Base-by-base conservation (phyloP, 345 rosid species). In the Raphanus raphanistrum region DNA sequence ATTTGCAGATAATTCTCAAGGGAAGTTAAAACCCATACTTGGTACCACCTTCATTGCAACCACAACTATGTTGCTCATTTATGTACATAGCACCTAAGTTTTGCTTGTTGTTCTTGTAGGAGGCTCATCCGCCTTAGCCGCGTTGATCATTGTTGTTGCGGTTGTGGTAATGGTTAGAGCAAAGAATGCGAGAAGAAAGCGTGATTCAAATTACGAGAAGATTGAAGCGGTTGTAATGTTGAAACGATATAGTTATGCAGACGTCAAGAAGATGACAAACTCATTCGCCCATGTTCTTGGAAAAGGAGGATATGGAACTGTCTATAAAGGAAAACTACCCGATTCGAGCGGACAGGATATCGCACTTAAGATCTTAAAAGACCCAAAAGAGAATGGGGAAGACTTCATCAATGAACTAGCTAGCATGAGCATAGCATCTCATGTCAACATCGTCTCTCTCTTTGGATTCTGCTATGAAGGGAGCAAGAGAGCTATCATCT, bases 351-450 rank as follows among this genome's bases (percentile, higher is more conserved):
- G 83, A 21, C 41, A 63, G 38, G 61, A 66, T 43, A 86, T 87
- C 21, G 90, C 84, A 8, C 31, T 85, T 2, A 85, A 87, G 62
- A 15, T 84, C 17, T 64, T 85, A 31, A 71, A 82, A 2, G 71
- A 65, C 0, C 61, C 82, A 2, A 81, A 81, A 31, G 86, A 86
- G 0, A 35, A 82, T 74, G 88, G 81, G 32, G 74, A 85, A 43
- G 88, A 85, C 4, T 84, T 85, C 43, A 76, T 85, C 76, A 84
- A 85, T n/a, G 90, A 87, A 50, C 67, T 86, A 61, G 80, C 72
- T 0, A 86, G 87, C 76, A 81, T 86, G 52, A 81, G 89, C 28
- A 81, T 38, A 79, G 84, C 86, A n/a, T 88, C 87, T 16, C 90
- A 85, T 81, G 82, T 84, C 36, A 86, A 86, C 35, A 35, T 86